phyloP scores from a whole-genome alignment of 1,139 yeast genomes.

The Spencermartinsiella ligniputridi region DNA sequence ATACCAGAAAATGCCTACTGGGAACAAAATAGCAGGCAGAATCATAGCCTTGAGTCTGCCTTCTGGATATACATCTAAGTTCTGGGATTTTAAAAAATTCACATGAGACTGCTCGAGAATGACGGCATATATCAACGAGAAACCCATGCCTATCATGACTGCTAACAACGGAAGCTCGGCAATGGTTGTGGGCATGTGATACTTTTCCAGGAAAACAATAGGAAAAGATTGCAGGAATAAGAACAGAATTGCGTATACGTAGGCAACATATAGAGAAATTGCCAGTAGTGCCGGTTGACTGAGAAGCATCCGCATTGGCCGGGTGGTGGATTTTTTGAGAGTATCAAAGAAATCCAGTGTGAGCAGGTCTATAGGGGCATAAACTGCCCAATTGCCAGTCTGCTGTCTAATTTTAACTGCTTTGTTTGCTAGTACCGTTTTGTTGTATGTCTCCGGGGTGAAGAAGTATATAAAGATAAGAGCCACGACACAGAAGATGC shows the following conservation, averaged over 20 bases:
- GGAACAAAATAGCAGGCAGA: conserved; percentile 62
- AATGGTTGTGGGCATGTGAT: conserved; percentile 32
- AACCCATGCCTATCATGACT: conserved; percentile 47
- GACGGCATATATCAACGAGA: conserved; percentile 33
- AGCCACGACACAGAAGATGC: conserved; percentile 42
- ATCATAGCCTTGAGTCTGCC: conserved; percentile 72
- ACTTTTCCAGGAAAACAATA: conserved; percentile 51
- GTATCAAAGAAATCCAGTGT: conserved; percentile 45
- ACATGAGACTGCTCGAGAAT: conserved; percentile 44
- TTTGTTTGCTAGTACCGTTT: conserved; percentile 39
- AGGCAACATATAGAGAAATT: conserved; percentile 68
- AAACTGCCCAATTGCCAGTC: conserved; percentile 67
- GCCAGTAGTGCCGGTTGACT: conserved; percentile 67
- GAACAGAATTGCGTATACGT: conserved; percentile 76
- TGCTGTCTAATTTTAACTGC: conserved; percentile 47
- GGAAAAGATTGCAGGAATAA: conserved; percentile 75
- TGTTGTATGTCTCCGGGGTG: conserved; percentile 60
- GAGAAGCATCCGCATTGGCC: conserved; percentile 64
- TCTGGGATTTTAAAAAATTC: conserved; percentile 33
- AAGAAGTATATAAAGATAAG: conserved; percentile 32
- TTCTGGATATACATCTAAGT: conserved; percentile 68
- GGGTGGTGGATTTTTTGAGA: conserved; percentile 34
- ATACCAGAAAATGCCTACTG: conserved; percentile 75
- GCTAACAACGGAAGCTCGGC: conserved; percentile 46
- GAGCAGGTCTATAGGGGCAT: conserved; percentile 76